These are phyloP conservation scores for Metschnikowia vanudenii DNA, from an alignment of 805 yeast species.

Conservation along the genomic window DNA sequence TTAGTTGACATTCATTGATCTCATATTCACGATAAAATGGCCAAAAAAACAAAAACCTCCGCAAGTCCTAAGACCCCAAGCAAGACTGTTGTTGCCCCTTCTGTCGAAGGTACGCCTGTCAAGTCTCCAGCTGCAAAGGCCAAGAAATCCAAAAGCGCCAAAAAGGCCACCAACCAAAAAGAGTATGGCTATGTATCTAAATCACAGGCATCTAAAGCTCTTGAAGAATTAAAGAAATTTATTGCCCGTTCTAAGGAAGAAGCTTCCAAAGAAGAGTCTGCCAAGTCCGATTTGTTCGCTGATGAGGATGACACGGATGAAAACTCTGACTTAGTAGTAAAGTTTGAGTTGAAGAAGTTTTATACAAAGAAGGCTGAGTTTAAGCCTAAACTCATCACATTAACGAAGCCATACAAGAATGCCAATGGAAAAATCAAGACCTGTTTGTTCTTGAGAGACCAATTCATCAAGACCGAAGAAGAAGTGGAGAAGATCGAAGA, in stretches of 20 bases:
- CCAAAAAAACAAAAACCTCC: slow-evolving; percentile 19
- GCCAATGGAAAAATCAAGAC: slow-evolving; percentile 46
- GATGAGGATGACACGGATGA: slow-evolving; percentile 46
- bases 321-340: slow-evolving; percentile 56
- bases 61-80: slow-evolving; percentile 21
- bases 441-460: slow-evolving; percentile 71
- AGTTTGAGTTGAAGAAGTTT: slow-evolving; percentile 63
- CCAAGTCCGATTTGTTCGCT: slow-evolving; percentile 50
- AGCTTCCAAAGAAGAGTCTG: slow-evolving; percentile 23
- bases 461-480: slow-evolving; percentile 42
- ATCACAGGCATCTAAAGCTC: slow-evolving; percentile 42
- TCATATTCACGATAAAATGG: slow-evolving; percentile 12
- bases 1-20: not conserved
- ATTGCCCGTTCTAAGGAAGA: slow-evolving; percentile 32
- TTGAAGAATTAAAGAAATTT: slow-evolving; percentile 65
- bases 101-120: slow-evolving; percentile 11
- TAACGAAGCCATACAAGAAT: slow-evolving; percentile 47
- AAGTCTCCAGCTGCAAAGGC: slow-evolving; percentile 21
- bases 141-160: slow-evolving; percentile 8
- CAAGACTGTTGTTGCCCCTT: slow-evolving; percentile 6
- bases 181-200: slow-evolving; percentile 18
- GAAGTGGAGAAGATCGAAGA: slow-evolving; percentile 47
- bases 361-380: slow-evolving; percentile 57
- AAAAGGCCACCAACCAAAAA: slow-evolving; percentile 11
- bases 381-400: slow-evolving; percentile 51